Base-by-base conservation (phyloP, 139 green algal species). In the Edaphochlamys debaryana region DNA sequence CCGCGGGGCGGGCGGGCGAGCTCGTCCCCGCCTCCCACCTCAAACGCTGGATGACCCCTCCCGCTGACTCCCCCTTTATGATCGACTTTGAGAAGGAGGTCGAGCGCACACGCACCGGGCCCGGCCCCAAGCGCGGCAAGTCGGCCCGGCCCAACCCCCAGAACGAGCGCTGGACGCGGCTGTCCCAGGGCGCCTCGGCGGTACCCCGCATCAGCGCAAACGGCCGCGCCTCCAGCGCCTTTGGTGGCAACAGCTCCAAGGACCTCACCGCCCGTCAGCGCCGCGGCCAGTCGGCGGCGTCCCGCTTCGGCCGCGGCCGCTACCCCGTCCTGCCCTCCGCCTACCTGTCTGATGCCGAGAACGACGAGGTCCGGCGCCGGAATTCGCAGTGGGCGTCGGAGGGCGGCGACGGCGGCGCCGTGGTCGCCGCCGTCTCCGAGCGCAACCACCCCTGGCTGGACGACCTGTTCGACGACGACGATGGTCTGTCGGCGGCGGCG, bases 11-110 rank as follows among this genome's bases (percentile, higher is more conserved):
- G 4, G 64, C 67, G 0, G 78, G 78, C 19, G 66, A 68, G 36
- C 13, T 13, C 45, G 11, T 22, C 13, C 45, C 11, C 45, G 45
- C 58, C 4, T 41, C 76, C 4, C 48, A 52, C n/a, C 45, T 9
- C 45, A 22, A 13, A 54, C 32, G 19, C 38, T 50, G 42, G 38
- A 64, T 82, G 76, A 30, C 42, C 22, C 42, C 76, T 42, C 63
- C 42, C 37, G 0, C 13, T 6, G 76, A 73, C 27, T 72, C 58
- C 8, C 63, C 62, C 4, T 82, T 82, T 41, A 50, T 87, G 34
- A 29, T 66, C 48, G 72, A 80, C 2, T 67, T 87, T 4, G 82
- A 87, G 73, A 9, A 37, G 20, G 82, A 87, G 66, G 70, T 87
- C n/a, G 36, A 45, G 63, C 62, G 76, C 32, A 73, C 76, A 29